Conservation (phyloP, 495 filamentous ascomycete species). For the Penicillium subrubescens region DNA sequence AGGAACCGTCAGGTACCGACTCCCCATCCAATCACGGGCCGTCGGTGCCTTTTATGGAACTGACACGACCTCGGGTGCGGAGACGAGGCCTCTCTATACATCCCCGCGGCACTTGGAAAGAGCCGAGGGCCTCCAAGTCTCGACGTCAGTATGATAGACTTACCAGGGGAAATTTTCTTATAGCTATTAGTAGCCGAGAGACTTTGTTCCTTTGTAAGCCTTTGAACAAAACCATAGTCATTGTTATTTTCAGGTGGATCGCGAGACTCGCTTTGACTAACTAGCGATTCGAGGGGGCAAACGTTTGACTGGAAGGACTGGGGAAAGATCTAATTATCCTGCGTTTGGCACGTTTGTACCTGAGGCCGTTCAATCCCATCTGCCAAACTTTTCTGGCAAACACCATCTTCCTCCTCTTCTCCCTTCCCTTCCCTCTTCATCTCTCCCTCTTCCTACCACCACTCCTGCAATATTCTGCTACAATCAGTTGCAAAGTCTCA, state of each 20-base stretch:
- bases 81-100: neutral
- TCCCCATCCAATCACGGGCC: conserved; percentile 13
- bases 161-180: neutral
- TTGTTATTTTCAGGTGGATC: neutral
- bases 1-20: conserved; percentile 16
- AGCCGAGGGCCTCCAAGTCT: conserved; percentile 23
- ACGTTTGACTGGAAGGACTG: neutral
- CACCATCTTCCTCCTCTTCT: neutral
- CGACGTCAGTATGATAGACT: conserved; percentile 45
- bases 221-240: neutral
- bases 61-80: neutral
- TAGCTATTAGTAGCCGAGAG: neutral
- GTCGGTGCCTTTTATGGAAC: conserved; percentile 8
- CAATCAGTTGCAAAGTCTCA: neutral
- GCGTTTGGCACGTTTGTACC: neutral
- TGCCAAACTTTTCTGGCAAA: neutral
- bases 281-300: neutral
- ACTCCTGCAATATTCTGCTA: neutral
- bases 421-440: neutral
- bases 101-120: neutral
- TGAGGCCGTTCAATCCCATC: neutral
- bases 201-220: neutral
- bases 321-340: neutral
- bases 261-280: neutral
- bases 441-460: neutral